Evolutionary conservation across 2,329 filamentous ascomycete species (phyloP).

Genomic region (Pseudohalonectria lignicola): DNA sequence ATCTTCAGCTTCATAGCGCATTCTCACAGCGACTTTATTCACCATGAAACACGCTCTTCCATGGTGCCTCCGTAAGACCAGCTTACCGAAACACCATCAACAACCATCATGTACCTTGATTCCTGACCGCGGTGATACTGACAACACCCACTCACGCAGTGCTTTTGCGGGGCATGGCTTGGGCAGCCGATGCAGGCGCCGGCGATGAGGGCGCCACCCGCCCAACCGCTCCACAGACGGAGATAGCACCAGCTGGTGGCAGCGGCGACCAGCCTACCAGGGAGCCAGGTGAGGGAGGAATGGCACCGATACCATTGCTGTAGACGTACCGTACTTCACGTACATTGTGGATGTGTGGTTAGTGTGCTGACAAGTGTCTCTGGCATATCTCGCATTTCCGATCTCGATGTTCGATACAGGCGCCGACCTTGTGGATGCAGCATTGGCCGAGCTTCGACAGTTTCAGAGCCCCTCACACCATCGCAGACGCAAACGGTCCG

Average conservation of each 20-base stretch:
- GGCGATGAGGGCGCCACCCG: too few species aligned
- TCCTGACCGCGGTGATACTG: too few species aligned
- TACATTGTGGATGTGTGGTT: too few species aligned
- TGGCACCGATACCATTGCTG: too few species aligned
- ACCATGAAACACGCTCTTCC: too few species aligned
- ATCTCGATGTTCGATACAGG: constrained; percentile 22
- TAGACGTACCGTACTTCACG: too few species aligned
- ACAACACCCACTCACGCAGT: constrained; percentile 6
- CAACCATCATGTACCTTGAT: too few species aligned
- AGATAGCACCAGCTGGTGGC: neutral
- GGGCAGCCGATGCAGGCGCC: neutral
- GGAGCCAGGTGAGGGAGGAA: constrained; percentile 2
- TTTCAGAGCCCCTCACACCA: constrained; percentile 32
- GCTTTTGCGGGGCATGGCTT: constrained; percentile 10
- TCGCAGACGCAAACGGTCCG: constrained; percentile 29
- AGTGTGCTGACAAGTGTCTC: too few species aligned
- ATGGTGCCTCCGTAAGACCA: neutral
- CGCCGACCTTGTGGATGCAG: constrained; percentile 41
- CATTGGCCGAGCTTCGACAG: constrained; percentile 37
- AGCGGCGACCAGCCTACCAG: constrained; percentile 3
- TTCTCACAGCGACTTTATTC: too few species aligned
- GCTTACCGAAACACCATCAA: neutral
- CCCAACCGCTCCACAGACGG: neutral
- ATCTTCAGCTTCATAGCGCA: too few species aligned
- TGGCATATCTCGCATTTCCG: too few species aligned